These are phyloP conservation scores for Colletotrichum siamense DNA, from an alignment of 2,329 filamentous ascomycete genomes.

Conservation along the genomic window DNA sequence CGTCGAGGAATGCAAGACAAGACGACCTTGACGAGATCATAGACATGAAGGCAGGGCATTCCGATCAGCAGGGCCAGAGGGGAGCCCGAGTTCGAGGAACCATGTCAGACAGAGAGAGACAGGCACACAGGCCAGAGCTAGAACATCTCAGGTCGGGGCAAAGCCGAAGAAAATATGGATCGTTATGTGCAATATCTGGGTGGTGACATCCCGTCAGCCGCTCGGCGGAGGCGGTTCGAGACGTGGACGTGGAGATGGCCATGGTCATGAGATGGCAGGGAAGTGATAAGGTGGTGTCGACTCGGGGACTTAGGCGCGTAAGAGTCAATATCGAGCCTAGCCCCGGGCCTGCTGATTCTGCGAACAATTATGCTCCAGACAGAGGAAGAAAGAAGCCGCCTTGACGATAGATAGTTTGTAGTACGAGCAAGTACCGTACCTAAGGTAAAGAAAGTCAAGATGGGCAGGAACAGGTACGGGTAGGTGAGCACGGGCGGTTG, in stretches of 20 bases:
- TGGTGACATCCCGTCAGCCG: background rate
- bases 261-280: background rate
- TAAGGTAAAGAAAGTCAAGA: background rate
- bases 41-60: conserved; percentile 18
- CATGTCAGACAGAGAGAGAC: background rate
- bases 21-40: background rate
- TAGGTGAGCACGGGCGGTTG: background rate
- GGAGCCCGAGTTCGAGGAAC: background rate
- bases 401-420: background rate
- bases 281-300: background rate
- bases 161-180: background rate
- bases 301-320: background rate
- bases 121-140: background rate
- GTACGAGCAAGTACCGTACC: background rate
- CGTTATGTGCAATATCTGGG: background rate
- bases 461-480: background rate
- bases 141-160: background rate
- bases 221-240: background rate
- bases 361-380: background rate
- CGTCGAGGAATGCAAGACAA: conserved; percentile 11
- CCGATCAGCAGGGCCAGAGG: background rate
- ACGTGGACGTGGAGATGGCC: background rate
- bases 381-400: background rate
- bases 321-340: background rate
- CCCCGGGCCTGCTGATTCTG: background rate